Base-by-base conservation (phyloP, 225 moss, liverwort and hornwort genomes). In the Polytrichum formosum region DNA sequence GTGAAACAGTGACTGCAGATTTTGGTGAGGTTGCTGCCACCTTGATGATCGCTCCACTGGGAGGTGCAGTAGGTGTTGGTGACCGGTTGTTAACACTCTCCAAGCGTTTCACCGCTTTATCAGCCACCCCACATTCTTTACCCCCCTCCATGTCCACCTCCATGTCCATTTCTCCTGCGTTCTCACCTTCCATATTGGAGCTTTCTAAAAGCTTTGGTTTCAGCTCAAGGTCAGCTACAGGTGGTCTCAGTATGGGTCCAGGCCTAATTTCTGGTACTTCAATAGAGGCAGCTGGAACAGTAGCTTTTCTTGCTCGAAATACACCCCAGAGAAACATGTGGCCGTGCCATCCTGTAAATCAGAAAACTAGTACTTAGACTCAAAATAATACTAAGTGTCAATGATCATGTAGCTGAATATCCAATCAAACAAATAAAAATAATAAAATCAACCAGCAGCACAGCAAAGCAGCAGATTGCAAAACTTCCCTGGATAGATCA, bases 301-400 rank as follows among this genome's bases (percentile, higher is more conserved):
- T 58, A 56, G 64, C 75, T 65, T 87, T 91, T 70, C 72, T 88
- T 68, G 98, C 94, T 74, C 94, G 90, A 72, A 92, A 98, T 20
- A 94, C 98, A 54, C 98, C 98, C 98, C 98, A 98, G 22, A 98
- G 91, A 80, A 94, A 98, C 78, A 82, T 73, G 68, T 88, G 91
- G 55, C 83, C 90, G 64, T 88, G 86, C 94, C 91, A 94, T 63
- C 90, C 98, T 98, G 81, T 56, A 82, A 27, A 83, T 26, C 62
- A 70, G 69, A 64, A 78, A 65, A 72, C 46, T 46, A 46, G 13
- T 46, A 46, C 46, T 46, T 46, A 46, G 46, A 46, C 16, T 46
- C 16, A 46, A 46, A 37, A 46, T 46, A 46, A 46, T 10, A 37
- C 10, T 2, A 37, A 10, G 10, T 10, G 37, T 37, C 10, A 10